These are phyloP conservation scores for Mariannaea elegans DNA, from an alignment of 2,329 filamentous ascomycete genomes.

Conservation along the genomic window DNA sequence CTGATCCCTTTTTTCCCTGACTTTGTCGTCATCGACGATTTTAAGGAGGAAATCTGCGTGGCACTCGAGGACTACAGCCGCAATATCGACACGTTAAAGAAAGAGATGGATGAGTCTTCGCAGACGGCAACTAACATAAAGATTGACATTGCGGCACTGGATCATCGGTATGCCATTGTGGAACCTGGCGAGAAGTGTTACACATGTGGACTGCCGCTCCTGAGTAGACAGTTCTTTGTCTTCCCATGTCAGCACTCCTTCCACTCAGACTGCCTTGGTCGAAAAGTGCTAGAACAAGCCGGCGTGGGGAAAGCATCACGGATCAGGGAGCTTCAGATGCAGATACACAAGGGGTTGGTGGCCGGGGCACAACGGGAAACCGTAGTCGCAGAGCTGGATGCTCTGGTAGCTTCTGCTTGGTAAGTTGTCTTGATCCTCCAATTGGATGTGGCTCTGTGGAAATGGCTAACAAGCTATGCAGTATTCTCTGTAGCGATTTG, in stretches of 20 bases:
- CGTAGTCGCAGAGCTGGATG: conserved; percentile 88
- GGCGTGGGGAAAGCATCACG: conserved; percentile 78
- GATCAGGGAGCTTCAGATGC: conserved; percentile 85
- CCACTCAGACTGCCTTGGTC: conserved; percentile 92
- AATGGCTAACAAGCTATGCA: conserved; percentile 49
- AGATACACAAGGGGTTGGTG: conserved; percentile 80
- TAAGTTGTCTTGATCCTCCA: conserved; percentile 52
- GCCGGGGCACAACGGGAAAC: conserved; percentile 78
- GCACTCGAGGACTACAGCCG: conserved; percentile 93
- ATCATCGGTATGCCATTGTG: conserved; percentile 92
- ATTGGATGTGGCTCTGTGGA: not conserved
- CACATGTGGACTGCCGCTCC: conserved; percentile 82
- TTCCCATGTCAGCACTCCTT: conserved; percentile 99
- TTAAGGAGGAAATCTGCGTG: conserved; percentile 96
- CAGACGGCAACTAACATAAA: conserved; percentile 92
- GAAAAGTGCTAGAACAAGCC: conserved; percentile 83
- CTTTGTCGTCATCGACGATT: conserved; percentile 98
- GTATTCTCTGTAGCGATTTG: conserved; percentile 93
- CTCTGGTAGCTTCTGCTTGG: conserved; percentile 90
- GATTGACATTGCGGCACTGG: conserved; percentile 84
- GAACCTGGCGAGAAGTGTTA: conserved; percentile 96
- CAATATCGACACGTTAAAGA: conserved; percentile 86
- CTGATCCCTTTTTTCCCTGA: conserved; percentile 98
- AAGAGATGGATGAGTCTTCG: conserved; percentile 95
- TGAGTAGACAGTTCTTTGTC: conserved; percentile 95